Evolutionary conservation across 176 grass and related monocot species (phyloP), one percentile per base, ranked within the genome.

Genomic region (Triticum dicoccoides): DNA sequence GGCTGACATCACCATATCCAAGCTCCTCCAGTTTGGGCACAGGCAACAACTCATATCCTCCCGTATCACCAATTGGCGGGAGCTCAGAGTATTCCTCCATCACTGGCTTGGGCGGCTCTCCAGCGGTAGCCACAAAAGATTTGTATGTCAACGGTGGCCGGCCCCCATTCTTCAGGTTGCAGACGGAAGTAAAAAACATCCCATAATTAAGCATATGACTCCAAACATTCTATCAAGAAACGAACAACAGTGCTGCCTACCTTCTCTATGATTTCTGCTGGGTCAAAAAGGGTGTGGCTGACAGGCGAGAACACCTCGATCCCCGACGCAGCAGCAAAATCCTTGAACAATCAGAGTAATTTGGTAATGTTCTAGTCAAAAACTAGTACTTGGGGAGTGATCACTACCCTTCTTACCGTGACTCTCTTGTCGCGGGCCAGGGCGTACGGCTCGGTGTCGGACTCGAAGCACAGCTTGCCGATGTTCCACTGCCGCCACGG

Each of bases 231-330:
- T 39, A 77, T 77, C 42, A 54, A 65, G 11, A 77, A 84, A 35
- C 21, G 9, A 41, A 39, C 61, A 15, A 13, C 2, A 74, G 2
- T 67, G 56, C 23, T 65, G 9, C 34, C 23, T 44, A 32, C 94
- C 93, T 96, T 98, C 42, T 65, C 67, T 88, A 96, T 92, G 24
- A 98, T 86, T 45, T 92, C 79, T 62, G 82, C 84, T 18, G 90
- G 93, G 73, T 96, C 64, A 51, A 96, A 94, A 11, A 98, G 94
- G 18, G 90, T 98, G 80, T 98, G 93, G 69, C 97, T 96, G 24
- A 92, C 88, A 4, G 92, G 88, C 33, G 90, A 87, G 81, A 89
- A 90, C 72, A 98, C 92, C 71, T 94, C 73, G 18, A 98, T 91
- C 24, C 93, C 90, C 2, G 70, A 94, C 45, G 79, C 59, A 20